Evolutionary conservation across 768 basidiomycete species (phyloP).

Genomic region (Boletus fagicola): DNA sequence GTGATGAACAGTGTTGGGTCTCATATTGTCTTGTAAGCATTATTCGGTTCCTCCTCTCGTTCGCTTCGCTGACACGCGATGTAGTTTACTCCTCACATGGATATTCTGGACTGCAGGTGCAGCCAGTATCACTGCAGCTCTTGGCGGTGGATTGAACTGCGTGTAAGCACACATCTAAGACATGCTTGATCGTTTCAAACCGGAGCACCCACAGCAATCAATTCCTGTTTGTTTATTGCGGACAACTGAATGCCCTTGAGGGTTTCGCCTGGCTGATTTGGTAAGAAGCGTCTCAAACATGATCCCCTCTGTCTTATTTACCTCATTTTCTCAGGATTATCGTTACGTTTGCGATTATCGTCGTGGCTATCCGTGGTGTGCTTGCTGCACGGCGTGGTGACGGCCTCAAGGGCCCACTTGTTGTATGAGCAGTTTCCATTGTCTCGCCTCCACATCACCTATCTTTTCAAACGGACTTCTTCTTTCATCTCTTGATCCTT

Average conservation of each 20-base stretch:
- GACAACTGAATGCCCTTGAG: conserved; percentile 72
- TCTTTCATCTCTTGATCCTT: not conserved
- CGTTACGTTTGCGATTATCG: conserved; percentile 56
- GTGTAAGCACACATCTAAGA: conserved; percentile 35
- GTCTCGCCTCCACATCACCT: not conserved
- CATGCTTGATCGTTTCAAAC: not conserved
- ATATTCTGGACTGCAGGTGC: conserved; percentile 76
- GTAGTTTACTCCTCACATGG: conserved; percentile 70
- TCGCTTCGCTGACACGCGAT: conserved; percentile 4
- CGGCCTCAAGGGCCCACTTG: conserved; percentile 58
- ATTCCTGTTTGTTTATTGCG: conserved; percentile 57
- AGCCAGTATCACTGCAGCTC: conserved; percentile 60
- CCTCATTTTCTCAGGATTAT: conserved; percentile 48
- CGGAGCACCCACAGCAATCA: conserved; percentile 34
- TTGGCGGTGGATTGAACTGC: conserved; percentile 75
- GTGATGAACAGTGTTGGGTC: conserved; percentile 59
- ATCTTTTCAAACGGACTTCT: conserved; percentile 2
- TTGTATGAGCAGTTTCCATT: conserved; percentile 27
- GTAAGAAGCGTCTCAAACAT: conserved; percentile 37
- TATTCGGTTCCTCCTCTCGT: not conserved
- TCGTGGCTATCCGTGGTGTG: conserved; percentile 61
- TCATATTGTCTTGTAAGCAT: conserved; percentile 60
- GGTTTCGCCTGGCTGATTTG: conserved; percentile 76
- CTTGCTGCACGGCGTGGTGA: conserved; percentile 61
- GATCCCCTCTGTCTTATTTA: not conserved